Evolutionary conservation across 495 filamentous ascomycete species (phyloP).

Genomic region (Hyphodiscus hymeniophilus): DNA sequence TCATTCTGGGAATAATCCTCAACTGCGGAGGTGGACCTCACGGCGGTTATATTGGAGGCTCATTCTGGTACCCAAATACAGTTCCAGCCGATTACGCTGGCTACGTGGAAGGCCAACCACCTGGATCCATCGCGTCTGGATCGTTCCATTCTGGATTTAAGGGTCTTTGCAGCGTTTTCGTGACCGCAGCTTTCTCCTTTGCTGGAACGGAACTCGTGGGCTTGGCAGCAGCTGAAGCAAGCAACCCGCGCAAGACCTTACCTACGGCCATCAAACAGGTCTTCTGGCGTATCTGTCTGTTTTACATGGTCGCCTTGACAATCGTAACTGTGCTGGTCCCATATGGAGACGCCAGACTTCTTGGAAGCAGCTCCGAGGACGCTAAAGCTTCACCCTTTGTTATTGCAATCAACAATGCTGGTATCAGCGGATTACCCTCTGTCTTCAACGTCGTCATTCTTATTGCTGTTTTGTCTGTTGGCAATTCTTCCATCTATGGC

Average conservation of each 20-base stretch:
- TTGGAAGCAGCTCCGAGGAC: constrained; percentile 48
- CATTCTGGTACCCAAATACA: constrained; percentile 62
- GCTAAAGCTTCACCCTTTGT: constrained; percentile 81
- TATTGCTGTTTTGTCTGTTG: constrained; percentile 78
- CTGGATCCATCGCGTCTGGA: constrained; percentile 47
- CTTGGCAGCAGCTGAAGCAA: constrained; percentile 79
- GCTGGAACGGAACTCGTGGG: constrained; percentile 88
- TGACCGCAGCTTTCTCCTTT: constrained; percentile 88
- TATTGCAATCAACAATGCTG: constrained; percentile 76
- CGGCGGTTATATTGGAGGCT: constrained; percentile 73
- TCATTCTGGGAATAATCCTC: constrained; percentile 75
- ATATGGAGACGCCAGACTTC: constrained; percentile 46
- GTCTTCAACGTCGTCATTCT: constrained; percentile 90
- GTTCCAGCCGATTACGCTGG: constrained; percentile 31
- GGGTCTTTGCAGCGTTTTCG: constrained; percentile 86
- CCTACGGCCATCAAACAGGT: constrained; percentile 87
- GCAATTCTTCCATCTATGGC: constrained; percentile 82
- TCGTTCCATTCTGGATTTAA: constrained; percentile 92
- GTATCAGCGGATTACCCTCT: constrained; percentile 65
- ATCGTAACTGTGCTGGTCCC: constrained; percentile 49
- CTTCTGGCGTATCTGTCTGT: constrained; percentile 87
- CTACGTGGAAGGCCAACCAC: constrained; percentile 3
- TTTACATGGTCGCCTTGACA: constrained; percentile 70
- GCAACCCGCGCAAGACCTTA: constrained; percentile 81
- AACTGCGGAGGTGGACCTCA: constrained; percentile 66